Conservation (phyloP, 371 early-diverging fungal species). For the Mortierella sp. region DNA sequence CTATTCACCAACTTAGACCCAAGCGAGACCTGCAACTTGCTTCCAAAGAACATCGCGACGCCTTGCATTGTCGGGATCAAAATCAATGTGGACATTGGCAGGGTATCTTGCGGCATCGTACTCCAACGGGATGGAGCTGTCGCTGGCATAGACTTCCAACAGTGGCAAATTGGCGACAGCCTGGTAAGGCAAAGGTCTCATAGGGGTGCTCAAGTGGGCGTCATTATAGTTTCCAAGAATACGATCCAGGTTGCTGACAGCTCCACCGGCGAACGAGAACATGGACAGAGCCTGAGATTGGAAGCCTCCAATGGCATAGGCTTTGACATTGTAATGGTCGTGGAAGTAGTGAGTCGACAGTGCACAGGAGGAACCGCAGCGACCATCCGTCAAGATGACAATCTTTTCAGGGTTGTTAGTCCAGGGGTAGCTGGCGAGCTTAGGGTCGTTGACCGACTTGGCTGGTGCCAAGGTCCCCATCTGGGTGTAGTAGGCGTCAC, state of each 20-base stretch:
- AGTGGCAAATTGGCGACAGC: slow-evolving; percentile 10
- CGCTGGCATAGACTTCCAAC: slow-evolving; percentile 15
- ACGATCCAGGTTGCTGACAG: slow-evolving; percentile 6
- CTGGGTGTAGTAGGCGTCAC: slow-evolving; percentile 1
- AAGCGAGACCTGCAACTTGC: slow-evolving; percentile 23
- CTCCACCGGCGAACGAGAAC: slow-evolving; percentile 45
- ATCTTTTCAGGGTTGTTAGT: slow-evolving; percentile 26
- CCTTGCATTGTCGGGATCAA: slow-evolving; percentile 14
- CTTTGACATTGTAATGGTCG: slow-evolving; percentile 20
- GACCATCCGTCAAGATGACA: slow-evolving; percentile 45
- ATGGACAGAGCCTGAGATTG: slow-evolving; percentile 29
- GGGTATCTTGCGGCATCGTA: slow-evolving; percentile 14
- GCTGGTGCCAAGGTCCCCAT: slow-evolving; percentile 5
- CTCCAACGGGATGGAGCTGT: slow-evolving; percentile 21
- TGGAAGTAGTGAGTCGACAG: slow-evolving; percentile 39
- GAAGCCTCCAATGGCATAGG: slow-evolving; percentile 41
- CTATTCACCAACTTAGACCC: not conserved
- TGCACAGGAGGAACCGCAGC: slow-evolving; percentile 47
- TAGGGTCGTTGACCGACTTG: not conserved
- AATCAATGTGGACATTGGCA: slow-evolving; percentile 16
- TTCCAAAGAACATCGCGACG: slow-evolving; percentile 34
- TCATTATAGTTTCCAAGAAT: slow-evolving; percentile 2
- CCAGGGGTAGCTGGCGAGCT: slow-evolving; percentile 23
- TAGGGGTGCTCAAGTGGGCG: slow-evolving; percentile 1
- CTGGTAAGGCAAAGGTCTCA: slow-evolving; percentile 19